These are phyloP conservation scores for Pilobolus umbonatus DNA, from an alignment of 192 early-diverging fungal species.

Conservation along the genomic window DNA sequence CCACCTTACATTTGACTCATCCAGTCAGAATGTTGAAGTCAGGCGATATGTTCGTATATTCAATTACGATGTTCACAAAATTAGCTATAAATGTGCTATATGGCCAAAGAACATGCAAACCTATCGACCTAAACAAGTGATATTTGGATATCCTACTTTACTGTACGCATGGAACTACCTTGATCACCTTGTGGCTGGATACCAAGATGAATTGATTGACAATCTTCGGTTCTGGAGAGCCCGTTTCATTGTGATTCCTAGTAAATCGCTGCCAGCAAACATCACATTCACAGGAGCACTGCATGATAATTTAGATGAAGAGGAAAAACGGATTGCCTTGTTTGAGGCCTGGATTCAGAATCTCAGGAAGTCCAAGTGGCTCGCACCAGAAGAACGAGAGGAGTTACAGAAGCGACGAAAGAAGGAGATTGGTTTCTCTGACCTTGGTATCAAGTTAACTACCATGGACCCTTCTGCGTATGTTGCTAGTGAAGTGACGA, in stretches of 20 bases:
- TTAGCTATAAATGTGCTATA: conserved; percentile 75
- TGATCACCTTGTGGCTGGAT: conserved; percentile 87
- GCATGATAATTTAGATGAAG: conserved; percentile 70
- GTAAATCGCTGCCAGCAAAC: conserved; percentile 55
- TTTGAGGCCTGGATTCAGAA: conserved; percentile 85
- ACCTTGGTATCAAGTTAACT: conserved; percentile 31
- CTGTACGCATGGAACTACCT: conserved; percentile 93
- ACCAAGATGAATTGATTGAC: conserved; percentile 75
- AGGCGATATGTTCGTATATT: conserved; percentile 76
- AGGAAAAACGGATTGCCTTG: conserved; percentile 80
- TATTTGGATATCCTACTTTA: conserved; percentile 73
- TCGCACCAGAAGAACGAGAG: conserved; percentile 38
- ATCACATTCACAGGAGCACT: conserved; percentile 47
- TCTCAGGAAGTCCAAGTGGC: conserved; percentile 61
- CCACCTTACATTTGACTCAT: conserved; percentile 61
- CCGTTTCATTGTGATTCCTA: conserved; percentile 85
- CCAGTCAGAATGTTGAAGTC: conserved; percentile 76
- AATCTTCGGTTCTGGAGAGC: conserved; percentile 82
- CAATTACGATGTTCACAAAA: conserved; percentile 48
- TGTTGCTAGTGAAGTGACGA: conserved; percentile 21
- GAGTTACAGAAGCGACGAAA: conserved; percentile 30
- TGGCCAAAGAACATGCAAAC: conserved; percentile 72
- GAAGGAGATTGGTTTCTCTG: conserved; percentile 27
- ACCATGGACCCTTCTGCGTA: conserved; percentile 40
- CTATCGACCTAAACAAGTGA: conserved; percentile 54